Percentiles rank a stretch among this genome's conserved stretches.
These are phyloP conservation scores for Vitis rupestris DNA, from an alignment of 164 flowering plant genomes.

Conservation along the genomic window DNA sequence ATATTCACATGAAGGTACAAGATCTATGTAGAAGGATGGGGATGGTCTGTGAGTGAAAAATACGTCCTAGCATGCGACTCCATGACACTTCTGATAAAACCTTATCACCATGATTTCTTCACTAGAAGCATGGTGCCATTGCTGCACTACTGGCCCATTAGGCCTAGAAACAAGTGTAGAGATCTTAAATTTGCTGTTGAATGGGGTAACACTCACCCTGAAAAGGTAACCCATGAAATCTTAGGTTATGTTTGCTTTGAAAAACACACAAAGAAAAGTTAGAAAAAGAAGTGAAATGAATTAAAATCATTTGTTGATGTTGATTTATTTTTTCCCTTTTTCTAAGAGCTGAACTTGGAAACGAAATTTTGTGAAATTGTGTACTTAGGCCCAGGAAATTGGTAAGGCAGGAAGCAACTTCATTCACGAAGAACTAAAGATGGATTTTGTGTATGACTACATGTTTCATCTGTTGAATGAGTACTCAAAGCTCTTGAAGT, in stretches of 20 bases:
- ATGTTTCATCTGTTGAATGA: constrained; percentile 59
- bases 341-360: not conserved
- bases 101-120: constrained; percentile 38
- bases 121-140: constrained; percentile 34
- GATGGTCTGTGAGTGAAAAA: constrained; percentile 56
- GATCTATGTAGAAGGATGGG: constrained; percentile 44
- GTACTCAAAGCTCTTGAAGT: constrained; percentile 53
- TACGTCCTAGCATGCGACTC: constrained; percentile 50
- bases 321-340: too few relatives aligned
- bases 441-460: constrained; percentile 65
- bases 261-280: too few relatives aligned
- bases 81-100: constrained; percentile 29
- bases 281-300: too few relatives aligned
- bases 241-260: too few relatives aligned
- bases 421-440: constrained; percentile 46
- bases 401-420: constrained; percentile 49
- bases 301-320: too few relatives aligned
- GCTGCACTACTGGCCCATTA: constrained; percentile 49
- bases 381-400: constrained; percentile 45
- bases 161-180: constrained; percentile 24
- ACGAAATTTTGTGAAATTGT: too few relatives aligned
- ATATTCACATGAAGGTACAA: constrained; percentile 29
- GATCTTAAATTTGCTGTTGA: constrained; percentile 45
- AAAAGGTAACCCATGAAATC: constrained; percentile 18
- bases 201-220: constrained; percentile 44